A percentile compares a stretch with the other conserved stretches of the same genome.
These are phyloP conservation scores for Tolypocladium amazonense DNA, from an alignment of 2,329 filamentous ascomycete genomes.

Conservation along the genomic window DNA sequence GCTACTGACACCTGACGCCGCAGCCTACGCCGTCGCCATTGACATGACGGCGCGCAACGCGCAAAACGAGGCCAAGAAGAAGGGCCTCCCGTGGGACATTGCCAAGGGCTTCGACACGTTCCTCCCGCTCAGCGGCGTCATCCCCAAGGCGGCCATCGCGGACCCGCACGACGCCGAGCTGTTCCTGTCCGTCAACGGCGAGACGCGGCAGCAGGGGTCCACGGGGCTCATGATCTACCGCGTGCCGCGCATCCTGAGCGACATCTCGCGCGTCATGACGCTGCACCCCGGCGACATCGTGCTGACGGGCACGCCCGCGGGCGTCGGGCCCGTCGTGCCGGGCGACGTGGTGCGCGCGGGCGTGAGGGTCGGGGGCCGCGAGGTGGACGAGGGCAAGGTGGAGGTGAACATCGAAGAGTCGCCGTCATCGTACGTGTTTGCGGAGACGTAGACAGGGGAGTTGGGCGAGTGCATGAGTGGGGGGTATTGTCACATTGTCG, in stretches of 20 bases:
- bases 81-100: constrained; percentile 87
- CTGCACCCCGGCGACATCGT: constrained; percentile 87
- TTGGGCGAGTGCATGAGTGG: neutral
- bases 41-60: constrained; percentile 96
- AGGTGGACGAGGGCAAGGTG: constrained; percentile 74
- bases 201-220: constrained; percentile 70
- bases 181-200: constrained; percentile 73
- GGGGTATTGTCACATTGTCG: neutral
- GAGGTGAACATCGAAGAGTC: constrained; percentile 77
- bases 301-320: constrained; percentile 94
- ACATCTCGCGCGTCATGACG: constrained; percentile 93
- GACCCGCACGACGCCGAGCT: constrained; percentile 85
- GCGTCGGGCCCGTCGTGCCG: constrained; percentile 74
- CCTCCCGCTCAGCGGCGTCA: constrained; percentile 72
- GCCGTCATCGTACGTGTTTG: constrained; percentile 65
- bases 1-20: neutral
- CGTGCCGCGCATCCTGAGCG: constrained; percentile 76
- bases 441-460: constrained; percentile 46
- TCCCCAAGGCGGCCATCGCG: constrained; percentile 68
- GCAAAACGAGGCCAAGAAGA: constrained; percentile 94
- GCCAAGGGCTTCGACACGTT: constrained; percentile 98
- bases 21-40: constrained; percentile 81
- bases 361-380: constrained; percentile 67
- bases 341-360: constrained; percentile 85
- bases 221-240: constrained; percentile 92